phyloP scores from a whole-genome alignment of 495 filamentous ascomycete species.

The Lichina pygmaea region DNA sequence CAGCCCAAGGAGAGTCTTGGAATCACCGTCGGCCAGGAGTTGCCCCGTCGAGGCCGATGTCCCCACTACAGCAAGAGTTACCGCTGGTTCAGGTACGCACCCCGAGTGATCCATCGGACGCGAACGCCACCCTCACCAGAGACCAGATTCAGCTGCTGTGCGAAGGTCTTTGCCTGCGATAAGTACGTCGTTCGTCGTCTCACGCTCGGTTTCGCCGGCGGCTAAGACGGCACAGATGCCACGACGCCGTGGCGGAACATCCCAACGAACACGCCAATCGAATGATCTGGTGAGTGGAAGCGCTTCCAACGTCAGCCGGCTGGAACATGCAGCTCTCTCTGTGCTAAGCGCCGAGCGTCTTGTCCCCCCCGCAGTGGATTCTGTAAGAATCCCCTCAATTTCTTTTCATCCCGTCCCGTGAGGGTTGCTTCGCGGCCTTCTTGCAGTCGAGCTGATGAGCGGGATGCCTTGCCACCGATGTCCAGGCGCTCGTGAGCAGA shows the following conservation, averaged over 20 bases:
- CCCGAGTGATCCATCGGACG: conserved; percentile 14
- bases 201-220: background rate
- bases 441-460: background rate
- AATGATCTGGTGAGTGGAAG: conserved; percentile 44
- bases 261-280: conserved; percentile 60
- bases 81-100: conserved; percentile 56
- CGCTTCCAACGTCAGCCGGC: background rate
- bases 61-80: conserved; percentile 54
- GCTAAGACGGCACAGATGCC: conserved; percentile 24
- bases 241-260: conserved; percentile 47
- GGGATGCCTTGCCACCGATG: background rate
- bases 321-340: background rate
- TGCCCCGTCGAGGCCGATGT: conserved; percentile 52
- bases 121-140: background rate
- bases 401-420: background rate
- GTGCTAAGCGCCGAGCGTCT: background rate
- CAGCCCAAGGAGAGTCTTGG: conserved; percentile 40
- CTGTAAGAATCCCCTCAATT: background rate
- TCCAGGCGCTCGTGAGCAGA: conserved; percentile 45
- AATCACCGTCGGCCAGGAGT: conserved; percentile 50
- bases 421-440: background rate
- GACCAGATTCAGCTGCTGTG: conserved; percentile 30
- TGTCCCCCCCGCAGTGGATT: background rate
- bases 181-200: conserved; percentile 14
- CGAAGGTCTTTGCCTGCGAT: conserved; percentile 55